Percentiles rank a stretch among this genome's conserved stretches.
These are phyloP conservation scores for Penicillium verhagenii DNA, from an alignment of 495 filamentous ascomycete genomes.

Conservation along the genomic window DNA sequence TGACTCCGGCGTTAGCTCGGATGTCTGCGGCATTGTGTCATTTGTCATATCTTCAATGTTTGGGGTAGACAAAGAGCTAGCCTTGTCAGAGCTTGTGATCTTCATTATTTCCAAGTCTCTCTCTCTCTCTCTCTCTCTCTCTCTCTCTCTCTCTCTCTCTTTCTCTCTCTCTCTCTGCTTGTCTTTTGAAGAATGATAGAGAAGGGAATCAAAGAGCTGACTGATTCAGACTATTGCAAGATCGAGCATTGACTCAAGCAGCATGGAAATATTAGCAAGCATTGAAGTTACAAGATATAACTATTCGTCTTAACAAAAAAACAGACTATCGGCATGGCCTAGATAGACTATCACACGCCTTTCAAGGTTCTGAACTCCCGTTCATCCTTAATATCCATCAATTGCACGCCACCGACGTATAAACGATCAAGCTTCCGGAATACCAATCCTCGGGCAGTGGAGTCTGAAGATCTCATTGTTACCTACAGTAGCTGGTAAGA, in stretches of 20 bases:
- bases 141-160: no score
- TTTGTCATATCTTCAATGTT: neutral
- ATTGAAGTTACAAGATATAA: neutral
- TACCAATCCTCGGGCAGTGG: no score
- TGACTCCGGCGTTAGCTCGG: neutral
- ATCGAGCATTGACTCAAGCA: neutral
- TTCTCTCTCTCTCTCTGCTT: neutral
- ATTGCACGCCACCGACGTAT: neutral
- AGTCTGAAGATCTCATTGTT: no score
- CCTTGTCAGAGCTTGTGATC: neutral
- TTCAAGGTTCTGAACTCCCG: no score
- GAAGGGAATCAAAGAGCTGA: neutral
- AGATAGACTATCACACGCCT: neutral
- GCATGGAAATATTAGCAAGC: neutral
- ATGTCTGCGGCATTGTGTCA: neutral
- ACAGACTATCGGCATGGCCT: neutral
- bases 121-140: no score
- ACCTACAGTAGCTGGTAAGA: no score
- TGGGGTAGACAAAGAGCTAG: neutral
- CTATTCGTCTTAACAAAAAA: neutral
- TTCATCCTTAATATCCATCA: neutral
- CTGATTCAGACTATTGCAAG: neutral
- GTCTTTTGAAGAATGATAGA: neutral
- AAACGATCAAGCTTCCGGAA: neutral
- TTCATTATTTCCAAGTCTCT: neutral